Conservation (phyloP, 371 early-diverging fungal genomes). For the Gilbertella persicaria region DNA sequence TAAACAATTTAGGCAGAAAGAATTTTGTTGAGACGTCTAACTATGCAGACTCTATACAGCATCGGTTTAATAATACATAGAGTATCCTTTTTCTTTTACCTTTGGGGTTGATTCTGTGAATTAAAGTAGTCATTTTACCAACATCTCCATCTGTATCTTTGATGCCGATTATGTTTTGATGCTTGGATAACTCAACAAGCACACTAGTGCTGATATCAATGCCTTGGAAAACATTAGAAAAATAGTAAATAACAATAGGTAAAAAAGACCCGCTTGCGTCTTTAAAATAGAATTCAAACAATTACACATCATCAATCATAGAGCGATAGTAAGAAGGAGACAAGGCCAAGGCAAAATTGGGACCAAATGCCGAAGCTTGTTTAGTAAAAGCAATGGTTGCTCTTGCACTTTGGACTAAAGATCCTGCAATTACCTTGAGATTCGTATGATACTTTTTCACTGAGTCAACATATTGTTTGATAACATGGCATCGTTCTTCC, state of each 20-base stretch:
- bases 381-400: conserved; percentile 30
- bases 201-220: conserved; percentile 34
- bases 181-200: conserved; percentile 34
- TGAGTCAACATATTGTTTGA: conserved; percentile 26
- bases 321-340: conserved; percentile 46
- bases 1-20: conserved; percentile 40
- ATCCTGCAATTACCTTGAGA: conserved; percentile 39
- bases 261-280: conserved; percentile 46
- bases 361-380: conserved; percentile 43
- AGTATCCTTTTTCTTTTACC: conserved; percentile 15
- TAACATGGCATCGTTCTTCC: conserved; percentile 33
- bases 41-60: conserved; percentile 27
- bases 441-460: conserved; percentile 32
- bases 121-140: conserved; percentile 45
- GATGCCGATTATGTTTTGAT: conserved; percentile 45
- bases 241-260: conserved; percentile 50
- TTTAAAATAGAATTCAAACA: conserved; percentile 29
- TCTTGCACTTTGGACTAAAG: conserved; percentile 43
- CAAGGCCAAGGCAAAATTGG: conserved; percentile 34
- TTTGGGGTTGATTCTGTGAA: conserved; percentile 20
- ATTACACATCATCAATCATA: conserved; percentile 26
- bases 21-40: conserved; percentile 51
- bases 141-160: conserved; percentile 54
- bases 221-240: conserved; percentile 51
- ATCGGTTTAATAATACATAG: neutral